phyloP scores from a whole-genome alignment of 2,329 filamentous ascomycete genomes.

The Colletotrichum theobromicola region DNA sequence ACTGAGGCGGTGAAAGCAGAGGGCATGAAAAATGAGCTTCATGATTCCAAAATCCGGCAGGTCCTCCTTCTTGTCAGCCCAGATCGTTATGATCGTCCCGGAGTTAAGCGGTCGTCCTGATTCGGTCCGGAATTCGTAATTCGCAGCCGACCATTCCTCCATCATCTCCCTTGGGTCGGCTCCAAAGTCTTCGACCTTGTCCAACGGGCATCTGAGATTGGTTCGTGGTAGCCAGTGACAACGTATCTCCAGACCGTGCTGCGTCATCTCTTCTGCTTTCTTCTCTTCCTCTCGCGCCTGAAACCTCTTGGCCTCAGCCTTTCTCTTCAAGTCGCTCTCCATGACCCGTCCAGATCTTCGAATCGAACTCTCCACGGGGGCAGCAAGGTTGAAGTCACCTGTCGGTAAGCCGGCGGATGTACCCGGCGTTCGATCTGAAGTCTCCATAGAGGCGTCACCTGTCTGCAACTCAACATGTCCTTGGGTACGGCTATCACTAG shows the following conservation, averaged over 20 bases:
- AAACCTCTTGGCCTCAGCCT: neutral
- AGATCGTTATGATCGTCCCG: neutral
- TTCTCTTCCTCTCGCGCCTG: neutral
- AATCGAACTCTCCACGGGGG: fast-evolving
- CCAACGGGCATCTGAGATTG: neutral
- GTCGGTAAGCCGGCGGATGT: too few species aligned
- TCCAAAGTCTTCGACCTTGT: neutral
- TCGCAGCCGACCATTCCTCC: neutral
- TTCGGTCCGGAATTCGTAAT: neutral
- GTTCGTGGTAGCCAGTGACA: neutral
- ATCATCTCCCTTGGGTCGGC: neutral
- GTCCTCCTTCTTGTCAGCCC: neutral
- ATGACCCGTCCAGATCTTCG: fast-evolving
- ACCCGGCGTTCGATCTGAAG: too few species aligned
- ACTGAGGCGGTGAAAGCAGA: neutral
- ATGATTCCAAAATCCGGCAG: neutral
- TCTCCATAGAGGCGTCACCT: neutral
- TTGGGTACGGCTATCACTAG: neutral
- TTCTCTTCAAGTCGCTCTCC: neutral
- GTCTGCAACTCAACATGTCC: neutral
- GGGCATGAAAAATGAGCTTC: neutral
- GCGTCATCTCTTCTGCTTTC: fast-evolving
- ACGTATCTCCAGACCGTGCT: neutral
- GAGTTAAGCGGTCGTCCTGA: neutral
- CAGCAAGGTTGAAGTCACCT: neutral